Percentiles rank a stretch among this genome's conserved stretches.
Conservation (phyloP, 2,329 filamentous ascomycete species). For the Diaporthe citri region DNA sequence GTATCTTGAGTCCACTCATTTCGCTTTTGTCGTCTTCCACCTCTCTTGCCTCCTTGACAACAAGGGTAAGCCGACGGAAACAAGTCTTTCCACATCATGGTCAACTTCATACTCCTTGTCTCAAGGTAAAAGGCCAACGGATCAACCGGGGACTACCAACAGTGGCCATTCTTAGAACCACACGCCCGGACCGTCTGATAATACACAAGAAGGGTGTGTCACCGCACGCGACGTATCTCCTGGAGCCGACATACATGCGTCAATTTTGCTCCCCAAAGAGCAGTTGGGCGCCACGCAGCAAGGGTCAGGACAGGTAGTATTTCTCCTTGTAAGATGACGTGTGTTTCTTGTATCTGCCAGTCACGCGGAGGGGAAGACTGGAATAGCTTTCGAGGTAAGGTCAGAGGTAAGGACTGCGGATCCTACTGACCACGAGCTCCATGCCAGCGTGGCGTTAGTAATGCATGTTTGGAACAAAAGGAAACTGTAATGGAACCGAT, state of each 20-base stretch:
- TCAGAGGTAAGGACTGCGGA: conserved; percentile 48
- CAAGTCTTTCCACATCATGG: conserved; percentile 7
- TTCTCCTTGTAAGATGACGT: conserved; percentile 36
- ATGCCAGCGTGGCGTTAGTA: conserved; percentile 24
- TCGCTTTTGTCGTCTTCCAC: conserved; percentile 42
- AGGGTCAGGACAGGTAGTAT: conserved; percentile 40
- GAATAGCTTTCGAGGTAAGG: conserved; percentile 45
- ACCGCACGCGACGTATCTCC: background rate
- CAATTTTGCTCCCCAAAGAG: background rate
- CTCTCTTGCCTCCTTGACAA: conserved; percentile 43
- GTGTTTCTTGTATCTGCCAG: conserved; percentile 33
- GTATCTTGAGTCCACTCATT: conserved; percentile 53
- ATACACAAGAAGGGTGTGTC: background rate
- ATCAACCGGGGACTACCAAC: conserved; percentile 7
- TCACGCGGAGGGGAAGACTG: conserved; percentile 15
- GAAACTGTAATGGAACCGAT: conserved; percentile 11
- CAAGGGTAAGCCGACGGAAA: conserved; percentile 47
- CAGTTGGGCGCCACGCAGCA: conserved; percentile 24
- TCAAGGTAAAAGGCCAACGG: conserved; percentile 32
- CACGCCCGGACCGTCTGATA: background rate
- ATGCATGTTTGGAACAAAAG: background rate
- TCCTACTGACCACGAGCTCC: conserved; percentile 45
- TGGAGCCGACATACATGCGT: background rate
- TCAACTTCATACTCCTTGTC: background rate
- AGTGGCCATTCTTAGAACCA: background rate